Conservation (phyloP, 2,329 filamentous ascomycete genomes). For the Beauveria sp. region DNA sequence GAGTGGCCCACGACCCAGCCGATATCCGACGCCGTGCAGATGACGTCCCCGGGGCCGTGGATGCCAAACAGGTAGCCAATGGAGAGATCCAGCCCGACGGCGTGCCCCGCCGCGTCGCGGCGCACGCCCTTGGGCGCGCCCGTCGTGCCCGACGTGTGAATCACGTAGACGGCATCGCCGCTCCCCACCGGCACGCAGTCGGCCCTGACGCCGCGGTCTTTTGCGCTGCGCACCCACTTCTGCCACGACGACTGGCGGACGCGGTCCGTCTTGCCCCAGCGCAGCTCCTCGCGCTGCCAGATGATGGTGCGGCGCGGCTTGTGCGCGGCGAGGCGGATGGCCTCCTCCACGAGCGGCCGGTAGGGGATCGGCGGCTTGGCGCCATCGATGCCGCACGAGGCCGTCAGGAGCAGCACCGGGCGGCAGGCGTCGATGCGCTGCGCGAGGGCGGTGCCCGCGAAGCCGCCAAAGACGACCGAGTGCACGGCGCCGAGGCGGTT, state of each 20-base stretch:
- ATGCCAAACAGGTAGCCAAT: conserved; percentile 79
- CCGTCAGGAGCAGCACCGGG: conserved; percentile 72
- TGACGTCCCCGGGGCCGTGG: conserved; percentile 72
- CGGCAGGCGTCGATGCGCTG: conserved; percentile 81
- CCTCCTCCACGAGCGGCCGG: conserved; percentile 64
- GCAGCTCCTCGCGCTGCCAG: conserved; percentile 73
- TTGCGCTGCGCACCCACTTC: conserved; percentile 62
- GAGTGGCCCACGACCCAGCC: conserved; percentile 68
- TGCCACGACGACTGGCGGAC: conserved; percentile 74
- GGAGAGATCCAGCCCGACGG: conserved; percentile 74
- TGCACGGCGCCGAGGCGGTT: conserved; percentile 80
- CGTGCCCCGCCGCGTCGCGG: conserved; percentile 77
- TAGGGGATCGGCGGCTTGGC: conserved; percentile 74
- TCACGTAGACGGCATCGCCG: conserved; percentile 78
- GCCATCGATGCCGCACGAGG: conserved; percentile 88
- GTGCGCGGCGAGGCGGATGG: conserved; percentile 56
- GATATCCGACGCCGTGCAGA: conserved; percentile 71
- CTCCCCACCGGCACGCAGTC: conserved; percentile 72
- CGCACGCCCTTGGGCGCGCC: conserved; percentile 77
- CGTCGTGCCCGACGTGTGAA: conserved; percentile 81
- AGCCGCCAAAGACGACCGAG: conserved; percentile 88
- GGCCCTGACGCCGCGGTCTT: conserved; percentile 57
- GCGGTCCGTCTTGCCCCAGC: conserved; percentile 64
- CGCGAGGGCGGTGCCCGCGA: conserved; percentile 72
- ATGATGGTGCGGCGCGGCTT: conserved; percentile 69